phyloP scores from a whole-genome alignment of 352 stramenopile genomes.

The Globisporangium takayamanum region DNA sequence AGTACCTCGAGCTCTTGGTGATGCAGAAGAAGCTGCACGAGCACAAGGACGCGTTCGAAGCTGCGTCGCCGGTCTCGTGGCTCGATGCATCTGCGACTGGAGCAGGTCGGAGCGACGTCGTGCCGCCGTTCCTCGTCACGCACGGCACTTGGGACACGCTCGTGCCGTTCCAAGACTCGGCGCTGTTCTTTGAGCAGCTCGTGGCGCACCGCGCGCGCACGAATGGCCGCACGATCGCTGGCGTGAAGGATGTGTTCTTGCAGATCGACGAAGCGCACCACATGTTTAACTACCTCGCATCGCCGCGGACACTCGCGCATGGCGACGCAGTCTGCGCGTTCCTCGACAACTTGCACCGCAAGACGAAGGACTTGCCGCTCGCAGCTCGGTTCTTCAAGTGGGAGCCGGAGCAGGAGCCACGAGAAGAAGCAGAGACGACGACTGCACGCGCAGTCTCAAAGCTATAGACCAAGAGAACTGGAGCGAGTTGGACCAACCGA shows the following conservation, averaged over 20 bases:
- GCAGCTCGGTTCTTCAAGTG: not conserved
- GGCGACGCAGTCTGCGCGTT: conserved; percentile 62
- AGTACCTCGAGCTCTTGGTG: conserved; percentile 61
- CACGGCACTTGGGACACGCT: conserved; percentile 67
- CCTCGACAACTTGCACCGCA: conserved; percentile 44
- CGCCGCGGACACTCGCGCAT: conserved; percentile 56
- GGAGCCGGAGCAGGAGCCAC: not conserved
- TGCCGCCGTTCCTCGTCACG: conserved; percentile 73
- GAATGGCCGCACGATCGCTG: conserved; percentile 6
- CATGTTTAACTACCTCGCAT: conserved; percentile 72
- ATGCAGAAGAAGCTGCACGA: conserved; percentile 60
- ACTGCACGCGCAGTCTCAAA: not conserved
- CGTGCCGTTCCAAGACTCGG: conserved; percentile 65
- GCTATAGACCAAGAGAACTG: not conserved
- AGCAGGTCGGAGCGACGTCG: conserved; percentile 18
- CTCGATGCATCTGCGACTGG: conserved; percentile 22
- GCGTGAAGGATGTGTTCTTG: conserved; percentile 58
- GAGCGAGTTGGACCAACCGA: no score
- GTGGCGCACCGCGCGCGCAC: conserved; percentile 10
- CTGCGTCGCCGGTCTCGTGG: conserved; percentile 53
- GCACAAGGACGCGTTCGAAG: conserved; percentile 36
- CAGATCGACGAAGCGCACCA: conserved; percentile 55
- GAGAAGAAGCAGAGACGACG: not conserved
- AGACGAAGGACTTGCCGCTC: conserved; percentile 27
- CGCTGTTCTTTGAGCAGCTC: conserved; percentile 52